Percentiles rank a stretch among this genome's conserved stretches.
These are phyloP conservation scores for Coelastrella sp. DNA, from an alignment of 139 green algal genomes.

Conservation along the genomic window DNA sequence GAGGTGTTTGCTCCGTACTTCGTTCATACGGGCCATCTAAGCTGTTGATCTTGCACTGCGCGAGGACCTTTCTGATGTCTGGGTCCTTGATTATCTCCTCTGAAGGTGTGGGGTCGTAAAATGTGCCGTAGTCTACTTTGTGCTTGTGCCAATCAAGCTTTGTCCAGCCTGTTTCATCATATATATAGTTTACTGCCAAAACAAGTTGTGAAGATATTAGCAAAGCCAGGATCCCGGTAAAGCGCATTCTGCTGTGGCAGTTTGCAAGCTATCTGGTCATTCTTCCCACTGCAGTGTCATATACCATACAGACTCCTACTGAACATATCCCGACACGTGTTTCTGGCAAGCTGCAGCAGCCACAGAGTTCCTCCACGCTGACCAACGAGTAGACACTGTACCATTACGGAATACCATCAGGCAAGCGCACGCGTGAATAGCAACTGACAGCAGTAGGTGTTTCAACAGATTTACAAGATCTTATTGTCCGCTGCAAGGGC, in stretches of 20 bases:
- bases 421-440: background rate
- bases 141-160: slow-evolving; percentile 46
- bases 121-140: slow-evolving; percentile 25
- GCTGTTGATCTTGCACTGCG: background rate
- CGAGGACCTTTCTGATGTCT: slow-evolving; percentile 9
- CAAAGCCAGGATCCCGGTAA: background rate
- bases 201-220: slow-evolving; percentile 5
- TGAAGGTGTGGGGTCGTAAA: background rate
- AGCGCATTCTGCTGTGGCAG: background rate
- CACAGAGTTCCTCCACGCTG: no score
- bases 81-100: slow-evolving; percentile 10
- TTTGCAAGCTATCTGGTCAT: background rate
- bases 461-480: background rate
- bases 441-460: background rate
- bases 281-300: no score
- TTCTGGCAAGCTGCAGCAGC: no score
- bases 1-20: background rate
- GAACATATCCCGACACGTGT: no score
- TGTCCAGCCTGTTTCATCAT: slow-evolving; percentile 41
- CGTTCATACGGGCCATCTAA: slow-evolving; percentile 13
- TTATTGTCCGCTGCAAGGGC: no score
- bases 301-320: no score
- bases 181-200: slow-evolving; percentile 26
- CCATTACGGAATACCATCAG: no score
- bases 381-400: no score